Base-by-base conservation (phyloP, 73 alveolate species). In the Paramecium caudatum region DNA sequence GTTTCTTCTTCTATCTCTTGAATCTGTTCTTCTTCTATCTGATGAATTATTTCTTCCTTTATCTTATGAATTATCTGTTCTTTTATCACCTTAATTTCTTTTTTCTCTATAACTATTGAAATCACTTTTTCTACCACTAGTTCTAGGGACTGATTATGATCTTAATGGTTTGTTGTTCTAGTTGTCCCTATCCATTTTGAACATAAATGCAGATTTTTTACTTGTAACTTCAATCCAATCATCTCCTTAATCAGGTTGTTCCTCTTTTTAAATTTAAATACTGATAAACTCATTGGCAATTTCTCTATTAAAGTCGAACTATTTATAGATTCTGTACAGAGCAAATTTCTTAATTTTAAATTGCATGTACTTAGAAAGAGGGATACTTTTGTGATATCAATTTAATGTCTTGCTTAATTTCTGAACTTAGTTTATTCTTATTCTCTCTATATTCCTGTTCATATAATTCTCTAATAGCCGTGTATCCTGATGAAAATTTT, bases 171-270 rank as follows among this genome's bases (percentile, higher is more conserved):
- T 55, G 10, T 55, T 16, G 12, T 55, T 21, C n/a, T n/a, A n/a
- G n/a, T n/a, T n/a, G n/a, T n/a, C n/a, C n/a, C n/a, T n/a, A n/a
- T n/a, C 9, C 25, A 55, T 55, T 2, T 55, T 55, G 30, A 27
- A 27, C 10, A 55, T 5, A 10, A 55, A 21, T 1, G 80, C n/a
- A 27, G 23, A 27, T 10, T 21, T 55, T 55, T 55, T 55, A 43
- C 80, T 55, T 23, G 80, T 55, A 10, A 68, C 37, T 37, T 68
- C 84, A 68, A 68, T 68, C 84, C 84, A 68, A 13, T 37, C 84
- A 68, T 68, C 84, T 0, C 34, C 84, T 1, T 55, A 27, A 43
- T 55, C 80, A 32, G 30, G 21, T 37, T 68, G 32, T 25, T 68
- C 37, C 19, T 68, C 33, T 13, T 68, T 68, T 68, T 68, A n/a